Base-by-base conservation (phyloP, 2,329 filamentous ascomycete genomes). In the Lecanicillium sp. region DNA sequence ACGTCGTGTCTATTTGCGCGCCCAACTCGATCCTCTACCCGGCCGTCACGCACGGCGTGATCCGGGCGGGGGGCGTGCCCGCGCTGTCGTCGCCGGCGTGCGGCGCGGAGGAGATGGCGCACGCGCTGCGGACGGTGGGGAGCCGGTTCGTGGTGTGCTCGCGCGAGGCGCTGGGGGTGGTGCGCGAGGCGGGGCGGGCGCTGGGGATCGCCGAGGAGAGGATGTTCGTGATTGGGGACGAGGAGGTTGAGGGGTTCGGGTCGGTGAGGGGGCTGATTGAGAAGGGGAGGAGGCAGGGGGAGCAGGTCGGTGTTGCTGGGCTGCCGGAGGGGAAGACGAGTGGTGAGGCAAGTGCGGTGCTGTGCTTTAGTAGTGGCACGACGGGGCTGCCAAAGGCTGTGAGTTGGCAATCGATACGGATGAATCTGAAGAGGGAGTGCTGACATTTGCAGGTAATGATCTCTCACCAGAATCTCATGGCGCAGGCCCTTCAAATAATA, bases 291-390 rank as follows among this genome's bases (percentile, higher is more conserved):
- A 24, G 20, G 15, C 2, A 17, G 15, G 32, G n/a, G 32, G 33
- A 11, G 11, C 4, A 2, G 10, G 26, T 27, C 23, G 23, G 7
- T 7, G 32, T 33, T 5, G 46, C 20, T 6, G 30, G 33, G 0
- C 23, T 49, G 33, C 39, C 39, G 19, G 11, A 8, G 2, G 46
- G 45, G 1, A 24, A 42, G 33, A 48, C 49, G 8, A 56, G 52
- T 9, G 32, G 39, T 9, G 35, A 55, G 7, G 35, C 49, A 1
- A 52, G 55, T 17, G 55, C 42, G 0, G 57, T 50, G 11, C 47
- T 58, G n/a, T 51, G 47, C 27, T 58, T 58, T 15, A 58, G 55
- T 17, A 55, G 52, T 21, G 56, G 56, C 10, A 58, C 56, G 1
- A 58, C 56, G 10, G 56, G 56, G 1, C 36, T 55, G 0, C 56